Evolutionary conservation across 768 basidiomycete genomes (phyloP), one percentile per base, ranked within the genome.

Genomic region (Leccinum aurantiacum): DNA sequence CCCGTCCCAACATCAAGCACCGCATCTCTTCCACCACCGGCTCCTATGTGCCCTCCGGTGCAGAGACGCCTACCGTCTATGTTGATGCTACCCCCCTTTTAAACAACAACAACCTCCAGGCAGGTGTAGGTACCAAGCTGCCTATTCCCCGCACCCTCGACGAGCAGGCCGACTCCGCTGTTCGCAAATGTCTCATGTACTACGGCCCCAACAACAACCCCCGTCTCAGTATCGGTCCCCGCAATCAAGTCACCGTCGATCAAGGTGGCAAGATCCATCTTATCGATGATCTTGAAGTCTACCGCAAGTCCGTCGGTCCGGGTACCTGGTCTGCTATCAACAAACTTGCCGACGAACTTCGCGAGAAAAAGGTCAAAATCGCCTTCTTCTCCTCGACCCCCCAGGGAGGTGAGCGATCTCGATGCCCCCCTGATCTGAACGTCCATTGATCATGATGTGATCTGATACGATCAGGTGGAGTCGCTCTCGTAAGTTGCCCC

Each of bases 371-470:
- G 63, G 78, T 92, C 71, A 93, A 91, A 75, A 91, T 96, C 63
- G 89, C 88, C 24, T 96, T 96, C 83, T 96, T 96, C 77, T 93
- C 91, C 29, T 94, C 93, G 10, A 98, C 95, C 6, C 95, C 95
- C 11, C 93, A 96, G 78, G 95, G 95, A 80, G 87, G 90, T 89
- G 75, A 69, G 82, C 46, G 37, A 19, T 54, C 7, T 35, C 13
- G 24, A 49, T 49, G 29, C 0, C 27, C 27, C 8, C 6, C 1
- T 76, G 67, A 76, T 67, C 59, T 56, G 54, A 33, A 33, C 47
- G 22, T 6, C 3, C 1, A 49, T 60, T 62, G 25, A 29, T 57
- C 44, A 46, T 46, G 66, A 55, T 65, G 17, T 50, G 49, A 27
- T 50, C 13, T 19, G 56, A 61, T 62, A 64, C 56, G 62, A 62